Evolutionary conservation across 495 filamentous ascomycete species (phyloP), one percentile per base, ranked within the genome.

Genomic region (Tuber calosporum): DNA sequence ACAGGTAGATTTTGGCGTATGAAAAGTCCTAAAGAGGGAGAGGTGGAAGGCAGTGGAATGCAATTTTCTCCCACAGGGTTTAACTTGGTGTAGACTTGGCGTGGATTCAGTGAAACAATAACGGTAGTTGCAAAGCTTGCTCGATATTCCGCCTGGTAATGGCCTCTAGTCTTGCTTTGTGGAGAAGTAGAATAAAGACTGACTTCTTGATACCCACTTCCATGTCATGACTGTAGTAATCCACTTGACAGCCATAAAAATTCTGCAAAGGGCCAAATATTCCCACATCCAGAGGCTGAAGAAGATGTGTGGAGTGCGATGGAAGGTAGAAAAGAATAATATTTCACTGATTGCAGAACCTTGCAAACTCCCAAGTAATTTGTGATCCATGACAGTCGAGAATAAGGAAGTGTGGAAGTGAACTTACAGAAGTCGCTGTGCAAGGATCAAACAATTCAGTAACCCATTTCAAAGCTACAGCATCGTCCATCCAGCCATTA

Each of bases 331-430:
- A 39, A 8, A 45, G 8, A n/a, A 68, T 45, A 17, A 73, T 73
- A 1, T 37, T 37, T 37, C 71, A 6, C 20, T 39, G 19, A 15
- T 58, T 45, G n/a, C 69, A 72, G 45, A 66, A 74, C 0, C 67
- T 34, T 2, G 45, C 39, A 41, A 69, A 75, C 9, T 68, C 66
- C 53, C 45, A 72, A 1, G 26, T 66, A 17, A 69, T 45, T 36
- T 75, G 42, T 3, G 74, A 75, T 2, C 42, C 67, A 66, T 75
- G 70, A 3, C 70, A 62, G 38, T 75, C 53, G 34, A 75, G 43
- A 36, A 75, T 72, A 9, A 72, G 40, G 2, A 75, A 62, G 20
- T 62, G 22, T 19, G 53, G 40, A 0, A 72, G 36, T 6, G 38
- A 11, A 37, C 39, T 22, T 38, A 30, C 41, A 4, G 58, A 43